Base-by-base conservation (phyloP, 768 basidiomycete genomes). In the Suillus spraguei region DNA sequence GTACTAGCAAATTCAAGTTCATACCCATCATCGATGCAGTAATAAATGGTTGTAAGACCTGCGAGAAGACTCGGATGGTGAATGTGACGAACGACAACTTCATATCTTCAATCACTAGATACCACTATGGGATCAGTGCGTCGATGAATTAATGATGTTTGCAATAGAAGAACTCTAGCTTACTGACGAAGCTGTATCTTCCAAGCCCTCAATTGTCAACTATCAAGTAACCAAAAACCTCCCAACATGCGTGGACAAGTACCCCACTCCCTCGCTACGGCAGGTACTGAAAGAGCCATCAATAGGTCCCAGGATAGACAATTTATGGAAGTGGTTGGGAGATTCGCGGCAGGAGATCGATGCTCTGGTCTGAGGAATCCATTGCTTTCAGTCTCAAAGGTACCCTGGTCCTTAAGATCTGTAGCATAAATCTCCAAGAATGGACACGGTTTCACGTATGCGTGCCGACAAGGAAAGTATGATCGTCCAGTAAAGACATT, bases 401-500 rank as follows among this genome's bases (percentile, higher is more conserved):
- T 82, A 65, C 82, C 80, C 2, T 79, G 80, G 3, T 78, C 82
- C 36, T 82, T 77, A 76, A 72, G 81, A 4, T 83, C 79, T 14
- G 69, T 75, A 6, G 82, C 74, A 8, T 72, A 65, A 13, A 82
- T 28, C 3, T 81, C 77, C 39, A 84, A 68, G 60, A 78, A 70
- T 28, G 68, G 64, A 62, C 82, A 82, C 14, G 79, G 41, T 2
- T 62, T 66, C 35, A 64, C 64, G 60, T 82, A 83, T 2, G 75
- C 67, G 14, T 62, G 63, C 32, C 74, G 68, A 28, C 77, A 67
- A 11, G 67, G 69, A 42, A 82, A 60, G 61, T 79, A 84, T 4
- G 84, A 71, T 60, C 83, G 81, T 3, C 81, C 82, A 16, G 81
- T 79, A 66, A 78, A 82, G 36, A 83, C 64, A 42, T 79, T 81